These are phyloP conservation scores for Ceratocystis papillata DNA, from an alignment of 2,329 filamentous ascomycete species.

Conservation along the genomic window DNA sequence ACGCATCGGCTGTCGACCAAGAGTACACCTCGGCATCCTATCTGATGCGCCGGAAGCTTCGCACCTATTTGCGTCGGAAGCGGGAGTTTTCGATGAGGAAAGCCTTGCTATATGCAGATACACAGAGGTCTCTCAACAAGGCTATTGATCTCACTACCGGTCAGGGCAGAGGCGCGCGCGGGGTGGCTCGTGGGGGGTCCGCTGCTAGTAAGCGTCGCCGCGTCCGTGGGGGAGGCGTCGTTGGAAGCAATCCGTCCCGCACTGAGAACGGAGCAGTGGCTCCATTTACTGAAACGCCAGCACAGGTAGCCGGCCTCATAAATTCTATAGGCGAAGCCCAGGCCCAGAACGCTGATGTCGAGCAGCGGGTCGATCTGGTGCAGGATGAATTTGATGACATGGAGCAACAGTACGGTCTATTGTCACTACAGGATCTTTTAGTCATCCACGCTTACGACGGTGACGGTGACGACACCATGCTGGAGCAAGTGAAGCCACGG, in stretches of 20 bases:
- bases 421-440: conserved; percentile 80
- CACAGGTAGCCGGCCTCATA: conserved; percentile 12
- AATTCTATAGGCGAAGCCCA: neutral
- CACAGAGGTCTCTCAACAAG: conserved; percentile 62
- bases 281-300: neutral
- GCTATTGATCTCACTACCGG: conserved; percentile 40
- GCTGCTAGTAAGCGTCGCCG: conserved; percentile 69
- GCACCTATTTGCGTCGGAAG: conserved; percentile 86
- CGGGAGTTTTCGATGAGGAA: conserved; percentile 78
- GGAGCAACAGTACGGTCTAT: conserved; percentile 85
- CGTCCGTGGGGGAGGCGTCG: conserved; percentile 63
- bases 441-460: conserved; percentile 90
- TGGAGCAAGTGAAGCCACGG: conserved; percentile 84
- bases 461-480: conserved; percentile 89
- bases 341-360: conserved; percentile 41
- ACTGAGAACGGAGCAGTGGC: conserved; percentile 36
- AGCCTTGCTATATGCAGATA: conserved; percentile 64
- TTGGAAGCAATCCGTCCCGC: conserved; percentile 46
- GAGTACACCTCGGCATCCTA: conserved; percentile 59
- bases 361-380: conserved; percentile 64
- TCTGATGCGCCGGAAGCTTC: conserved; percentile 81
- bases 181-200: neutral
- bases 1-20: conserved; percentile 33
- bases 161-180: conserved; percentile 45
- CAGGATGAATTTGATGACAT: conserved; percentile 74